A percentile compares a stretch with the other conserved stretches of the same genome.
Evolutionary conservation across 306 rosid genomes (phyloP).

Genomic region (Prunus kanzakura): DNA sequence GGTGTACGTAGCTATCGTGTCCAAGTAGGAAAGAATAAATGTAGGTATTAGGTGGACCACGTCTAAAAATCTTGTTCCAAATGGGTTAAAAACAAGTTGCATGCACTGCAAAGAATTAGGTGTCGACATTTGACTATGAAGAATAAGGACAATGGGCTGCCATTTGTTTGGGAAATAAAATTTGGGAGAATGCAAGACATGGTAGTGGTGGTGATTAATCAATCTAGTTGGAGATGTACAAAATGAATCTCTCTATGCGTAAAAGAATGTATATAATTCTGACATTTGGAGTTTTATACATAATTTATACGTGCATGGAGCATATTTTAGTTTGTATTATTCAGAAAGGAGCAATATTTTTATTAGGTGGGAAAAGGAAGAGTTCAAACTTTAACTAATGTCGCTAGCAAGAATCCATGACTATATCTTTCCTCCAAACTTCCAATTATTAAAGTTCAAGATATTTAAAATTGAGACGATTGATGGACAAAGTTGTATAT

Average conservation of each 20-base stretch:
- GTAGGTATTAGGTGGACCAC: constrained; percentile 14
- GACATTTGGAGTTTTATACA: constrained; percentile 5
- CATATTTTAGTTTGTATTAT: constrained; percentile 2
- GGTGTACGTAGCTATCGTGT: neutral
- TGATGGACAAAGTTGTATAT: neutral
- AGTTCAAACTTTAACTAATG: constrained; percentile 9
- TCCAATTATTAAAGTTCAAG: neutral
- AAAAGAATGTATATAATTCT: neutral
- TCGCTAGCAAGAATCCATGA: constrained; percentile 12
- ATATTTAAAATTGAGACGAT: neutral
- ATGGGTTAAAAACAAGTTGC: neutral
- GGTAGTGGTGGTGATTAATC: neutral
- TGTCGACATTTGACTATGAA: constrained; percentile 18
- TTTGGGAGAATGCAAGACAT: constrained; percentile 7
- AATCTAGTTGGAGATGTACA: constrained; percentile 5
- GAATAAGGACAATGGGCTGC: constrained; percentile 13
- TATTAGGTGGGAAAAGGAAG: constrained; percentile 1
- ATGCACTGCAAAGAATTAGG: constrained; percentile 9
- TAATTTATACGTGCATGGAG: neutral
- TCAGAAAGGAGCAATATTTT: neutral
- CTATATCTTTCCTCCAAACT: neutral
- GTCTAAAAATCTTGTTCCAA: neutral
- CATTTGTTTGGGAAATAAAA: constrained; percentile 14
- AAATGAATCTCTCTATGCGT: constrained; percentile 13
- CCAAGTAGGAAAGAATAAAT: neutral